These are phyloP conservation scores for Wallacemonas sp. DNA, from an alignment of 208 protist genomes.

Conservation along the genomic window DNA sequence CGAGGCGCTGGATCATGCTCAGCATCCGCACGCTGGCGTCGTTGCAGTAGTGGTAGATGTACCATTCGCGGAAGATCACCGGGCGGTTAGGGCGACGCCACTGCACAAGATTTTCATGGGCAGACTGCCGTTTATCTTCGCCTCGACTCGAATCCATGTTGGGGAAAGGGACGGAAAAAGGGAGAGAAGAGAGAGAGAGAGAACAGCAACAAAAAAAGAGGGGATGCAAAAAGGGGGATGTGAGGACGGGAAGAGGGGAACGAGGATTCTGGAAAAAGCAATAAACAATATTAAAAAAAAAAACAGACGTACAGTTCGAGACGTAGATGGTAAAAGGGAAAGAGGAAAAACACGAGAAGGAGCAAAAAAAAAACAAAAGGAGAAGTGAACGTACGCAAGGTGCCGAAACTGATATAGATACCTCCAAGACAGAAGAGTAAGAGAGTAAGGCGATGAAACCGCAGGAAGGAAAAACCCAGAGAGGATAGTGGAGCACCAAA, in stretches of 20 bases:
- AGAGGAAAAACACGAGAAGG: no score
- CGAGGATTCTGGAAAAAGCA: constrained; percentile 17
- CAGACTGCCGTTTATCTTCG: not conserved
- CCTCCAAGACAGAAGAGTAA: no score
- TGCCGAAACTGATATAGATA: no score
- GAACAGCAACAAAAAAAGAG: constrained; percentile 22
- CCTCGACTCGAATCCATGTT: not conserved
- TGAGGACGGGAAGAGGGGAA: constrained; percentile 17
- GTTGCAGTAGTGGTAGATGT: constrained; percentile 70
- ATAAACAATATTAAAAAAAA: no score
- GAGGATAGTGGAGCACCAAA: no score
- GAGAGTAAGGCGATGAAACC: no score
- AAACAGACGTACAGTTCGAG: no score
- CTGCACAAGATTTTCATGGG: constrained; percentile 27
- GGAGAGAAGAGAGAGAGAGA: constrained; percentile 16
- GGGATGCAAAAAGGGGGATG: constrained; percentile 5
- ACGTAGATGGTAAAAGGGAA: no score
- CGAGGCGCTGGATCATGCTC: constrained; percentile 35
- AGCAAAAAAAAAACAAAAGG: no score
- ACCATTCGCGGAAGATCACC: constrained; percentile 66
- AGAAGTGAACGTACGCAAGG: no score
- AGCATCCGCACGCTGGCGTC: constrained; percentile 47
- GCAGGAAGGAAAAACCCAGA: no score
- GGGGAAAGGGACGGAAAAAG: not conserved
- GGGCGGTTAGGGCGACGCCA: constrained; percentile 23